A percentile compares a stretch with the other conserved stretches of the same genome.
These are phyloP conservation scores for Pseudopyricularia cyperi DNA, from an alignment of 2,329 filamentous ascomycete genomes.

Conservation along the genomic window DNA sequence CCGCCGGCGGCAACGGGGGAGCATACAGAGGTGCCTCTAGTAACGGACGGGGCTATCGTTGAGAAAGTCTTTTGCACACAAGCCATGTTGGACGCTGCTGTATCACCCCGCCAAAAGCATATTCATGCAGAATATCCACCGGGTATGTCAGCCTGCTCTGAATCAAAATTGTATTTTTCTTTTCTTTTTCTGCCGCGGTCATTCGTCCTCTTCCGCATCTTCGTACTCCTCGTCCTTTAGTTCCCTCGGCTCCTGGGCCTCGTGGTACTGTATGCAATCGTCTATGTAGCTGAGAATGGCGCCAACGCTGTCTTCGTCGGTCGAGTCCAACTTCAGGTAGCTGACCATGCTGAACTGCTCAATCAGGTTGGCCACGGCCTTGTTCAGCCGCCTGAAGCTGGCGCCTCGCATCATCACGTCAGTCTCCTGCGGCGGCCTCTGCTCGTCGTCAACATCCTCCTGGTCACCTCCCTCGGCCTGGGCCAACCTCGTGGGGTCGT, in stretches of 20 bases:
- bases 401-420: conserved; percentile 66
- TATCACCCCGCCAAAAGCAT: too few species aligned
- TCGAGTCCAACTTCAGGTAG: conserved; percentile 78
- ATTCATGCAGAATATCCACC: too few species aligned
- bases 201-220: conserved; percentile 19
- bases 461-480: conserved; percentile 9
- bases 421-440: conserved; percentile 49
- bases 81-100: background rate
- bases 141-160: background rate
- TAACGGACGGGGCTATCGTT: background rate
- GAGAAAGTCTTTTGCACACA: background rate
- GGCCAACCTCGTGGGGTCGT: conserved; percentile 48
- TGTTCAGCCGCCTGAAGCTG: conserved; percentile 72
- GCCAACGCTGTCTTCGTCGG: conserved; percentile 83
- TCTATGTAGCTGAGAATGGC: conserved; percentile 84
- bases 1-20: too few species aligned
- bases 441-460: conserved; percentile 36
- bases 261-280: conserved; percentile 85
- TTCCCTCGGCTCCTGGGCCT: conserved; percentile 83
- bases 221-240: conserved; percentile 53
- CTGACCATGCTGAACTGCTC: conserved; percentile 98
- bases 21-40: background rate
- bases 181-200: background rate
- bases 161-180: background rate
- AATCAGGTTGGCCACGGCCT: conserved; percentile 79